These are phyloP conservation scores for Fonsecaea erecta DNA, from an alignment of 2,329 filamentous ascomycete species.

Conservation along the genomic window DNA sequence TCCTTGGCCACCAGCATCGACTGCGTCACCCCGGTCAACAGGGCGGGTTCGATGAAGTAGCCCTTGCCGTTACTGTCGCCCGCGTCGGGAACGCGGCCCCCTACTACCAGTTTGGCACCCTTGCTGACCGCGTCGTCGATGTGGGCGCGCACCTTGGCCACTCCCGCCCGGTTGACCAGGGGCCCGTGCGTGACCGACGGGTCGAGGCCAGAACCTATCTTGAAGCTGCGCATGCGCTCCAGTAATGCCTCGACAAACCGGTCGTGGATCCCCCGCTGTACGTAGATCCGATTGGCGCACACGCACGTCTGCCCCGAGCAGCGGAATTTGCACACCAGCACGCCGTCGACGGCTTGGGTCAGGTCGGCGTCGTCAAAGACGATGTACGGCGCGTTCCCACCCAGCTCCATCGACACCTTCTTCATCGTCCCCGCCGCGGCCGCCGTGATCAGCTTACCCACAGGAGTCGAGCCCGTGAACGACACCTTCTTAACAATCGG, in stretches of 20 bases:
- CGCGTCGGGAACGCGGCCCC: constrained; percentile 56
- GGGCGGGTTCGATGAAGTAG: constrained; percentile 44
- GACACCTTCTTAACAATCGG: constrained; percentile 37
- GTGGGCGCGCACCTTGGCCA: constrained; percentile 26
- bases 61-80: constrained; percentile 43
- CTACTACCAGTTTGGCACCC: constrained; percentile 36
- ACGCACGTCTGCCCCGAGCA: constrained; percentile 33
- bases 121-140: constrained; percentile 34
- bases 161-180: constrained; percentile 48
- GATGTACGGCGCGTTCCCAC: constrained; percentile 48
- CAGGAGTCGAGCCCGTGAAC: constrained; percentile 42
- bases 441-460: constrained; percentile 41
- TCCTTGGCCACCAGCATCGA: constrained; percentile 36
- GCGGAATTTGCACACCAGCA: constrained; percentile 26
- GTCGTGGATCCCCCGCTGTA: constrained; percentile 78
- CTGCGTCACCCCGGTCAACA: constrained; percentile 29
- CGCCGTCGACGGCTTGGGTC: constrained; percentile 35
- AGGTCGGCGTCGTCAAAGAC: constrained; percentile 49
- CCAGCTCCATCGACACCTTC: constrained; percentile 49
- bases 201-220: constrained; percentile 74
- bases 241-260: constrained; percentile 70
- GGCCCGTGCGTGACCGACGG: constrained; percentile 76
- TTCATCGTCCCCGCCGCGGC: constrained; percentile 45
- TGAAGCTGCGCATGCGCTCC: constrained; percentile 74
- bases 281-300: constrained; percentile 77